A percentile compares a stretch with the other conserved stretches of the same genome.
These are phyloP conservation scores for Bipolaris cookei DNA, from an alignment of 2,329 filamentous ascomycete species.

Conservation along the genomic window DNA sequence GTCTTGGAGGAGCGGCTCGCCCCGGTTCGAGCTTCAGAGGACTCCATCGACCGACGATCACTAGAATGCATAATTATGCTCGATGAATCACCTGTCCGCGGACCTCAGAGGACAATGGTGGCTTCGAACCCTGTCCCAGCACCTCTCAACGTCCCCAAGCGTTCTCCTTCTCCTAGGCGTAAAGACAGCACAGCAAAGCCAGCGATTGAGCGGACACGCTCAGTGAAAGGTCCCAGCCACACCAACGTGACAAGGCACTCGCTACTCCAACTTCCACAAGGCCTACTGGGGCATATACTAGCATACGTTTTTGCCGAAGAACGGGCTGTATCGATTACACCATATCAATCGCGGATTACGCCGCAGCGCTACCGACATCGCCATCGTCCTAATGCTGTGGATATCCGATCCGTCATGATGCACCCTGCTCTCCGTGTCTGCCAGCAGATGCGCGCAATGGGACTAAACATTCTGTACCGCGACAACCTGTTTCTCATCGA, in stretches of 20 bases:
- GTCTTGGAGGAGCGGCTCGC: neutral
- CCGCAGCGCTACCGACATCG: slow-evolving; percentile 27
- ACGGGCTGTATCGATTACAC: slow-evolving; percentile 21
- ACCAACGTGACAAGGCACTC: slow-evolving; percentile 6
- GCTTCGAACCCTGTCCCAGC: neutral
- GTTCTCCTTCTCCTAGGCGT: slow-evolving; percentile 13
- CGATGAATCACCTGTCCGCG: neutral
- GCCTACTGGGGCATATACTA: slow-evolving; percentile 29
- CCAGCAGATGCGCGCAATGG: slow-evolving; percentile 3
- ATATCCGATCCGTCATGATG: slow-evolving; percentile 27
- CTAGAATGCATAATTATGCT: slow-evolving; percentile 10
- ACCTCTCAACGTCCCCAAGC: slow-evolving; percentile 17
- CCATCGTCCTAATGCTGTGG: slow-evolving; percentile 26
- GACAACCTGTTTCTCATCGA: slow-evolving; percentile 33
- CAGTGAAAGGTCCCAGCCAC: neutral
- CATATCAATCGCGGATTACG: slow-evolving; percentile 15
- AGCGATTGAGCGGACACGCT: neutral
- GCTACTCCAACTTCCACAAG: slow-evolving; percentile 23
- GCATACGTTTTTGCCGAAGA: slow-evolving; percentile 27
- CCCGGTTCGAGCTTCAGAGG: neutral
- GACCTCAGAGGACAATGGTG: neutral
- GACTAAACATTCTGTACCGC: slow-evolving; percentile 28
- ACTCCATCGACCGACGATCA: slow-evolving; percentile 2
- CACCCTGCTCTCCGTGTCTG: slow-evolving; percentile 12
- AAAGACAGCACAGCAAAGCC: neutral